Percentiles rank a stretch among this genome's conserved stretches.
phyloP scores from a whole-genome alignment of 192 early-diverging fungal genomes.

The Polychytrium aggregatum region DNA sequence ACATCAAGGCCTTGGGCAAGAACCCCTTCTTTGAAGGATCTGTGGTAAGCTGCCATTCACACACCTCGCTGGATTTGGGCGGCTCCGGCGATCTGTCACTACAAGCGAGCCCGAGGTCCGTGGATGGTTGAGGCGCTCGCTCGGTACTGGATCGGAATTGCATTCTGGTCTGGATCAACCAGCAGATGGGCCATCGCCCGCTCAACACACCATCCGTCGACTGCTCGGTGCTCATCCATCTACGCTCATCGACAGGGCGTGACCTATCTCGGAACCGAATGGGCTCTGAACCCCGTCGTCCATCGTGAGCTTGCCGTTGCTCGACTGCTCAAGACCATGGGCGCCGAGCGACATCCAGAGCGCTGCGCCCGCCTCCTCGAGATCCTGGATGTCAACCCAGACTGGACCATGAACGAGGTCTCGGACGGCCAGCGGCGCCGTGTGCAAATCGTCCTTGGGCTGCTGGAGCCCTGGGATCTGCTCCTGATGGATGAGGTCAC shows the following conservation, averaged over 20 bases:
- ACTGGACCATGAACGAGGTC: conserved; percentile 58
- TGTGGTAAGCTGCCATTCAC: conserved; percentile 28
- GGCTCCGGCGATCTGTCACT: too few species aligned
- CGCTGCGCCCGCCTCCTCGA: conserved; percentile 48
- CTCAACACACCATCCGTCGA: too few species aligned
- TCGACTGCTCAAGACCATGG: conserved; percentile 50
- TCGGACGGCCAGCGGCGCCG: conserved; percentile 57
- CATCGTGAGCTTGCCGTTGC: conserved; percentile 56
- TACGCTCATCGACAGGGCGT: conserved; percentile 26
- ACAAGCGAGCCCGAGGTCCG: too few species aligned
- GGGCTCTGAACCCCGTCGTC: conserved; percentile 64
- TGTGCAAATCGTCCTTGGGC: conserved; percentile 66
- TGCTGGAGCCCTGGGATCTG: conserved; percentile 55
- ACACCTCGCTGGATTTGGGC: too few species aligned
- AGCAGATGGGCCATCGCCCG: too few species aligned
- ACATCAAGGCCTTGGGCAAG: conserved; percentile 48
- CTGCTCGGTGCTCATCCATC: too few species aligned
- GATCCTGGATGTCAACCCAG: conserved; percentile 54
- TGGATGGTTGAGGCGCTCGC: neutral
- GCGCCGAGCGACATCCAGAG: conserved; percentile 48
- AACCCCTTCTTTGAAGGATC: conserved; percentile 53
- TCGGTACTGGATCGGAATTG: neutral
- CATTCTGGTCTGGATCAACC: neutral
- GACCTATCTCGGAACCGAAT: conserved; percentile 72
- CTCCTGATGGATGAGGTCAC: conserved; percentile 71